phyloP scores from a whole-genome alignment of 192 early-diverging fungal species.

The Gigaspora rosea region DNA sequence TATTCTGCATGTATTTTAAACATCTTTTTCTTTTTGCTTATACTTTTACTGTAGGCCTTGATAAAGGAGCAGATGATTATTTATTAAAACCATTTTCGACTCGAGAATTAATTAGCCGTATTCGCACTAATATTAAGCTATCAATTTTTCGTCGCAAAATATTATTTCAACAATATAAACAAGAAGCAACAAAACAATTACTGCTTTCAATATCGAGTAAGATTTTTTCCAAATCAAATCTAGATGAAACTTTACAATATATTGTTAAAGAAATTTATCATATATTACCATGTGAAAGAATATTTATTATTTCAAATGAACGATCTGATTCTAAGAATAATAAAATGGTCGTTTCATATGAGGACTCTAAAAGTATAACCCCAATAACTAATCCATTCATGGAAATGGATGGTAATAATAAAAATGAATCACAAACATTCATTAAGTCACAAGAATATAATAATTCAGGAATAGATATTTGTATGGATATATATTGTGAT shows the following conservation, averaged over 20 bases:
- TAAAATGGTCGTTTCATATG: not conserved
- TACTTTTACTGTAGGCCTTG: slow-evolving; percentile 33
- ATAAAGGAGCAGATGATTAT: slow-evolving; percentile 62
- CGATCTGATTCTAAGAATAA: slow-evolving; percentile 29
- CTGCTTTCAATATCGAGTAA: slow-evolving; percentile 42
- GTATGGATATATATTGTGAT: not conserved
- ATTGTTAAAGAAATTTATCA: slow-evolving; percentile 37
- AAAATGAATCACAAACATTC: not conserved
- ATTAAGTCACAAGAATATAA: not conserved
- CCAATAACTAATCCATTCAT: not conserved
- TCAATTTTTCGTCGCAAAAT: no score
- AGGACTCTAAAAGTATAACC: no score
- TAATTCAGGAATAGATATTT: not conserved
- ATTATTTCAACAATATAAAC: no score
- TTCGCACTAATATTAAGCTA: no score
- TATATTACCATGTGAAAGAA: no score
- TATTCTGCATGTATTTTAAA: no score
- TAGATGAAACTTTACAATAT: slow-evolving; percentile 37
- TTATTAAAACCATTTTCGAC: not conserved
- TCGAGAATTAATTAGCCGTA: no score
- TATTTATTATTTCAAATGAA: no score
- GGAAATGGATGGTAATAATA: not conserved
- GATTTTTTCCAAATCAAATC: slow-evolving; percentile 38
- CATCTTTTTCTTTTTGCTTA: no score
- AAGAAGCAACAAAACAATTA: slow-evolving; percentile 41